These are phyloP conservation scores for Mycosphaerella arachidis DNA, from an alignment of 2,329 filamentous ascomycete genomes.

Conservation along the genomic window DNA sequence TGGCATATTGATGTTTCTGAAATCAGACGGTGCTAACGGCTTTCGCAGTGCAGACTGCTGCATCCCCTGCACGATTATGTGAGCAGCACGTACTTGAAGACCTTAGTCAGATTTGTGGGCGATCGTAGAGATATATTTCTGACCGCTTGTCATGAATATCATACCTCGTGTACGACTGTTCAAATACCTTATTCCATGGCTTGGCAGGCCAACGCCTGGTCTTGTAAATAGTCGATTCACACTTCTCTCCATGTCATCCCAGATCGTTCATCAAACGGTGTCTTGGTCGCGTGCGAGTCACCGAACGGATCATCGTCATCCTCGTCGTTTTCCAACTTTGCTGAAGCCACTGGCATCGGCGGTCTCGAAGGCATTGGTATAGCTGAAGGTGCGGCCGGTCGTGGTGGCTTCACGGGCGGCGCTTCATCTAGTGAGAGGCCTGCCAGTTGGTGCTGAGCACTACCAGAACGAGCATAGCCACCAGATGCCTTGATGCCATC, in stretches of 20 bases:
- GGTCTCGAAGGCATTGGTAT: conserved; percentile 35
- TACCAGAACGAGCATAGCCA: conserved; percentile 10
- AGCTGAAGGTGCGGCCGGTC: conserved; percentile 38
- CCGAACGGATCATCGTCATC: conserved; percentile 85
- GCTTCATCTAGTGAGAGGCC: conserved; percentile 41
- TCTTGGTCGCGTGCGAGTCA: conserved; percentile 68
- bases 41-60: conserved; percentile 24
- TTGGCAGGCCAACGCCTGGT: not conserved
- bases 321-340: conserved; percentile 54
- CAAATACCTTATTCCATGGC: not conserved
- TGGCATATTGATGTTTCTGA: conserved; percentile 10
- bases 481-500: conserved; percentile 8
- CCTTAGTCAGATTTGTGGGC: not conserved
- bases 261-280: conserved; percentile 36
- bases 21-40: conserved; percentile 1
- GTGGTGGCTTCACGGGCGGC: conserved; percentile 47
- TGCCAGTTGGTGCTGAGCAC: conserved; percentile 41
- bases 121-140: not conserved
- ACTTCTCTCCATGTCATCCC: conserved; percentile 32
- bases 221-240: not conserved
- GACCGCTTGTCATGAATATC: not conserved
- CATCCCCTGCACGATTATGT: conserved; percentile 27
- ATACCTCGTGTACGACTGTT: not conserved
- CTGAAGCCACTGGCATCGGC: conserved; percentile 17
- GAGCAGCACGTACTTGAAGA: not conserved